Conservation (phyloP, 345 rosid genomes). For the Salix exigua region DNA sequence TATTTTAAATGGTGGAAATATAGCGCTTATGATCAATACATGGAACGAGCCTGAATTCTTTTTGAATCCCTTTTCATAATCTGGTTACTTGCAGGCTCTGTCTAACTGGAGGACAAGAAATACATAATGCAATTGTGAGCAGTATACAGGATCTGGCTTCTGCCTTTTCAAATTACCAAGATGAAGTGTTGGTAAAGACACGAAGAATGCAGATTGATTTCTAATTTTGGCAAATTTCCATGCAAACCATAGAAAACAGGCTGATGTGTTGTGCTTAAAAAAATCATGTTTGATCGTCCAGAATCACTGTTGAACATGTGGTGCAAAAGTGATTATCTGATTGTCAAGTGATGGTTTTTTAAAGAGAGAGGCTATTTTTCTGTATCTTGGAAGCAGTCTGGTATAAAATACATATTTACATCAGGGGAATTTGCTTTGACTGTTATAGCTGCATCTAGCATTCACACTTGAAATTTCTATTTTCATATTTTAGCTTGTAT, state of each 20-base stretch:
- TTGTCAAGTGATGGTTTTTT: not conserved
- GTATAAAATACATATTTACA: not conserved
- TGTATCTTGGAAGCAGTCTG: not conserved
- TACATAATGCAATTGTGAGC: slow-evolving; percentile 87
- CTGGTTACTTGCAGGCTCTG: slow-evolving; percentile 49
- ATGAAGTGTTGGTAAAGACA: slow-evolving; percentile 87
- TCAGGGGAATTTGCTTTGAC: not conserved
- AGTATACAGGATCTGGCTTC: slow-evolving; percentile 87
- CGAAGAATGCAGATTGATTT: slow-evolving; percentile 9
- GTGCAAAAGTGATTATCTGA: not conserved
- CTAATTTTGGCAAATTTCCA: slow-evolving; percentile 1
- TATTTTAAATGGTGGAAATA: not conserved
- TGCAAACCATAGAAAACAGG: not conserved
- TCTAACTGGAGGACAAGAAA: slow-evolving; percentile 92
- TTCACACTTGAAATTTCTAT: not conserved
- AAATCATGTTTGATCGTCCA: not conserved
- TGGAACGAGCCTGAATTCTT: slow-evolving; percentile 6
- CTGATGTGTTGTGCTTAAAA: not conserved
- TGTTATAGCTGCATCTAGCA: not conserved
- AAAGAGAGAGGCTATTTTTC: not conserved
- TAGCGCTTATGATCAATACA: not conserved
- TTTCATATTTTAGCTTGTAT: not conserved
- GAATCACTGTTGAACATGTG: not conserved
- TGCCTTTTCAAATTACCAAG: slow-evolving; percentile 72
- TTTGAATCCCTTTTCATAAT: not conserved